These are phyloP conservation scores for Quercus berberidifolia DNA, from an alignment of 306 rosid species.

Conservation along the genomic window DNA sequence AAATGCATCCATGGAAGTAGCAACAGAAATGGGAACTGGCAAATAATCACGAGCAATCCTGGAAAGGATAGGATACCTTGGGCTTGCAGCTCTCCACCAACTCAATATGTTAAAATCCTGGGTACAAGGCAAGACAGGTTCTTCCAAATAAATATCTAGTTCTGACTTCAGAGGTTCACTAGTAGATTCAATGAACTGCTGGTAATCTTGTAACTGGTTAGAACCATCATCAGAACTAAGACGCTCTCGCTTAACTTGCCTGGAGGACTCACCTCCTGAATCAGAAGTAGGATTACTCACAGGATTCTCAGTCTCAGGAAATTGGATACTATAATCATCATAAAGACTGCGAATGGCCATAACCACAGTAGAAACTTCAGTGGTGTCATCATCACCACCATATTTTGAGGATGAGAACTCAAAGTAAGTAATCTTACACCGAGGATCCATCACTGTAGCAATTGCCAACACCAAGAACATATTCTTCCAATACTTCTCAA, in stretches of 20 bases:
- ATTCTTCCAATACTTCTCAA: constrained; percentile 12
- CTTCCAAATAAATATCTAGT: constrained; percentile 9
- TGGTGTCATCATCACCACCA: not conserved
- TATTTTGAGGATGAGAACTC: constrained; percentile 1
- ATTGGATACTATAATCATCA: constrained; percentile 1
- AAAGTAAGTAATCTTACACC: constrained; percentile 4
- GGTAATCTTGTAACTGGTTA: too few relatives aligned
- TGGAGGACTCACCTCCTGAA: too few relatives aligned
- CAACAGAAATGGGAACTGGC: constrained; percentile 6
- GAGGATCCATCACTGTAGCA: constrained; percentile 20
- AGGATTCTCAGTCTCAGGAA: too few relatives aligned
- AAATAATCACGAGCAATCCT: constrained; percentile 19
- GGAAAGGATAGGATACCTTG: constrained; percentile 11
- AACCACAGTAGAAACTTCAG: not conserved
- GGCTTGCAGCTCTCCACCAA: constrained; percentile 13
- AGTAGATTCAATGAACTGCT: too few relatives aligned
- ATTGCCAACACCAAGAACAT: constrained; percentile 17
- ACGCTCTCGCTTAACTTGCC: too few relatives aligned
- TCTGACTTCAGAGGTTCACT: constrained; percentile 2
- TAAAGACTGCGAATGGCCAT: not conserved
- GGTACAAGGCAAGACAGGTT: constrained; percentile 15
- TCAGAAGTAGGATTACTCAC: too few relatives aligned
- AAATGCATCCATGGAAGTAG: not conserved
- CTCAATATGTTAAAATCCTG: not conserved
- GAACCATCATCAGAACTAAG: too few relatives aligned